Conservation (phyloP, 306 rosid species). For the Medicago arabica region DNA sequence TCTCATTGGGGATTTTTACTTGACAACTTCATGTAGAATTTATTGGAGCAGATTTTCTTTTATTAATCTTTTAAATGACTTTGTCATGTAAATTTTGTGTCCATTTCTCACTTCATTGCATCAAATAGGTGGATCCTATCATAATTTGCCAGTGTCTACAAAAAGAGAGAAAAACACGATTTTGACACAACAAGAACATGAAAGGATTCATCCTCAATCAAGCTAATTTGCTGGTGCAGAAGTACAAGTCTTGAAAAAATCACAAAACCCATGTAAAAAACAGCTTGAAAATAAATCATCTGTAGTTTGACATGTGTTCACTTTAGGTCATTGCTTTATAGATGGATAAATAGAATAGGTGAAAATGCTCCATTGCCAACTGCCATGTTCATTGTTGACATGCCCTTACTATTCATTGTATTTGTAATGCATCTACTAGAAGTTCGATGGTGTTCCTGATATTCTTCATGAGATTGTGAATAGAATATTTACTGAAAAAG, state of each 20-base stretch:
- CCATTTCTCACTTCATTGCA: neutral
- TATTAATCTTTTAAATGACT: neutral
- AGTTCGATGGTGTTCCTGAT: constrained; percentile 5
- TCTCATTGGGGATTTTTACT: neutral
- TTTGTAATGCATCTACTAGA: constrained; percentile 7
- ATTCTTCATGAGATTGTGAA: constrained; percentile 12
- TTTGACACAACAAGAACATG: constrained; percentile 5
- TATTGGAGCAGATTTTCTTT: neutral
- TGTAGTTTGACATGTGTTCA: neutral
- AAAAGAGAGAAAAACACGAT: neutral
- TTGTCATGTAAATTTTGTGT: neutral
- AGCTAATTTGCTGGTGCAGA: neutral
- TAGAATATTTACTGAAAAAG: constrained; percentile 2
- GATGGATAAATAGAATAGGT: neutral
- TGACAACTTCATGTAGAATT: neutral
- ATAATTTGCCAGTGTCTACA: neutral
- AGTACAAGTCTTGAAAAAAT: neutral
- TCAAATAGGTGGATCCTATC: neutral
- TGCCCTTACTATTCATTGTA: neutral
- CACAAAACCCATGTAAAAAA: neutral
- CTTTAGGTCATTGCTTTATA: neutral
- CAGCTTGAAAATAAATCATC: neutral
- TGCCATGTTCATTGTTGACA: constrained; percentile 12
- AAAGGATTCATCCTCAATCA: neutral
- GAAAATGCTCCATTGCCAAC: constrained; percentile 1